Conservation (phyloP, 768 basidiomycete genomes). For the Rhizopogon vinicolor region DNA sequence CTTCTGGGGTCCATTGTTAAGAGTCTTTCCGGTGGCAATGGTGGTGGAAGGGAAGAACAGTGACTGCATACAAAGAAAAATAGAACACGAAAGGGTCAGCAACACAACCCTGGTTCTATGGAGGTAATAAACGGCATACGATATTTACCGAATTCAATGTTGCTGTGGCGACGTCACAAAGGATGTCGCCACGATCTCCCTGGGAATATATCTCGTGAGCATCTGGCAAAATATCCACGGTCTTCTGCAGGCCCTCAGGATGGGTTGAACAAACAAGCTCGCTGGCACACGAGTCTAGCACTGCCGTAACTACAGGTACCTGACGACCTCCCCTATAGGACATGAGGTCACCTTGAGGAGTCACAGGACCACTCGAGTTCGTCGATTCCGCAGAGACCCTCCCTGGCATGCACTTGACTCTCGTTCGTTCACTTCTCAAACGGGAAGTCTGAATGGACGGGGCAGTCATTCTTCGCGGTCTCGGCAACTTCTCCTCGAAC, state of each 20-base stretch:
- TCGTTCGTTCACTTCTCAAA: constrained; percentile 7
- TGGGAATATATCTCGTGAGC: constrained; percentile 4
- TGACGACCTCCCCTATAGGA: constrained; percentile 2
- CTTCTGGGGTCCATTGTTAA: constrained; percentile 5
- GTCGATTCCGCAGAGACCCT: constrained; percentile 19
- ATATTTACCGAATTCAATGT: constrained; percentile 26
- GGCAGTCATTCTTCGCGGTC: constrained; percentile 28
- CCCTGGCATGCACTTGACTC: constrained; percentile 4
- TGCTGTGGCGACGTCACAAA: constrained; percentile 19
- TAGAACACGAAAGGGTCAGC: constrained; percentile 12
- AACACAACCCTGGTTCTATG: constrained; percentile 10
- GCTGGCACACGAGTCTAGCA: constrained; percentile 16
- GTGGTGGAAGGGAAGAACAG: constrained; percentile 12
- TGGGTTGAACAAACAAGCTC: constrained; percentile 5
- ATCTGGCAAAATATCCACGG: neutral
- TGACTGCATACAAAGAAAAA: constrained; percentile 12
- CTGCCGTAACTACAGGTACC: constrained; percentile 26
- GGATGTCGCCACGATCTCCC: constrained; percentile 10
- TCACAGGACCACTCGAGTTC: constrained; percentile 14
- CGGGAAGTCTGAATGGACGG: constrained; percentile 12
- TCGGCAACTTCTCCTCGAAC: constrained; percentile 35
- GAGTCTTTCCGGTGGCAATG: constrained; percentile 12
- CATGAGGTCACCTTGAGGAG: constrained; percentile 17
- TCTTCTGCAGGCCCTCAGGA: neutral
- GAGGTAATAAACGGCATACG: constrained; percentile 10